These are phyloP conservation scores for Dittrichia graveolens DNA, from an alignment of 129 eudicot species.

Conservation along the genomic window DNA sequence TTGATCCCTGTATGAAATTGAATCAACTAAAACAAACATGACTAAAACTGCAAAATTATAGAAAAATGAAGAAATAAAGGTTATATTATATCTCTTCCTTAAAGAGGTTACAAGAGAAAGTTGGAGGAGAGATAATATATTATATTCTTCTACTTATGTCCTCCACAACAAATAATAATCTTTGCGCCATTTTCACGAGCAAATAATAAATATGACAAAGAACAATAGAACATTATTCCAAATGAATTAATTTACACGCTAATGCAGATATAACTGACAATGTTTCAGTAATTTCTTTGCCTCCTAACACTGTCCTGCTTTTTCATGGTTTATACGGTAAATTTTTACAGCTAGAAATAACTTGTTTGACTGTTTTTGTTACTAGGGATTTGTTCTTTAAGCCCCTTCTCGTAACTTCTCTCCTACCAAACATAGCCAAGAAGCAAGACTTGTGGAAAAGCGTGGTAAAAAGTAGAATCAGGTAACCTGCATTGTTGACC, in stretches of 20 bases:
- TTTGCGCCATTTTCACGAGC: too few species aligned
- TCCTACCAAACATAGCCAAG: neutral
- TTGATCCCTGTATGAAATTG: conserved; percentile 45
- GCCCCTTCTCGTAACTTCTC: too few species aligned
- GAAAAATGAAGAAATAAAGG: too few species aligned
- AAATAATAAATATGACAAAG: too few species aligned
- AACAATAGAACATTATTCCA: too few species aligned
- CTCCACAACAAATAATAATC: too few species aligned
- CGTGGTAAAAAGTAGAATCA: conserved; percentile 3
- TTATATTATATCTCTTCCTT: too few species aligned
- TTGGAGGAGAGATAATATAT: too few species aligned
- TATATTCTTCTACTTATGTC: too few species aligned
- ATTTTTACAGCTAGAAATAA: conserved; percentile 20
- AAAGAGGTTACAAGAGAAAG: too few species aligned
- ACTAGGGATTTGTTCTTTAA: neutral
- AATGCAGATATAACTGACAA: neutral
- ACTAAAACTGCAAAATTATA: too few species aligned
- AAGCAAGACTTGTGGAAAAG: neutral
- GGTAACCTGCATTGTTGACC: conserved; percentile 92
- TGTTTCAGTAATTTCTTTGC: neutral
- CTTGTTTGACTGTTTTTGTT: neutral
- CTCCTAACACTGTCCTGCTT: neutral
- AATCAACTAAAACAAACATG: neutral
- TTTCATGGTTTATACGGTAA: conserved; percentile 6
- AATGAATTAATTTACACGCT: too few species aligned